phyloP scores from a whole-genome alignment of 2,329 filamentous ascomycete species.

The Graphilbum sp. region DNA sequence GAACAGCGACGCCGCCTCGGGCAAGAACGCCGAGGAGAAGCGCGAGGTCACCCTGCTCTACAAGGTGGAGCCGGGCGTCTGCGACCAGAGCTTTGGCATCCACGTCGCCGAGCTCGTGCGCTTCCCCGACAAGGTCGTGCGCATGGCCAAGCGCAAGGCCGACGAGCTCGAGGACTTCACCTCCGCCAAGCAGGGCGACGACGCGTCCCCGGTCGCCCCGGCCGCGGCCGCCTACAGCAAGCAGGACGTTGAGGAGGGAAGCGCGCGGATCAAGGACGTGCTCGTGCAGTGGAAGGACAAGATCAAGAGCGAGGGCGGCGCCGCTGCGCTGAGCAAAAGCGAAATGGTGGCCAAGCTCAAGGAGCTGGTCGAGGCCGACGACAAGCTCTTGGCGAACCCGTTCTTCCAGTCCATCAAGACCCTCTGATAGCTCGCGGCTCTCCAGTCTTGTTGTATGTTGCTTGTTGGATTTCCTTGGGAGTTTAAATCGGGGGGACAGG shows the following conservation, averaged over 20 bases:
- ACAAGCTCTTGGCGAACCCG: slow-evolving; percentile 44
- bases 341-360: slow-evolving; percentile 67
- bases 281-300: slow-evolving; percentile 76
- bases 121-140: slow-evolving; percentile 92
- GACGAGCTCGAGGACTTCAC: slow-evolving; percentile 96
- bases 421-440: slow-evolving; percentile 18
- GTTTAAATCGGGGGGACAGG: no score
- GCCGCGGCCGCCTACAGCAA: slow-evolving; percentile 40
- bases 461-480: no score
- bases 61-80: slow-evolving; percentile 89
- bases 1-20: slow-evolving; percentile 17
- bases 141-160: slow-evolving; percentile 98
- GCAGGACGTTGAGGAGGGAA: slow-evolving; percentile 81
- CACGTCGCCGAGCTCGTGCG: slow-evolving; percentile 94
- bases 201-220: background rate
- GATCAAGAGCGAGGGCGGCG: slow-evolving; percentile 24
- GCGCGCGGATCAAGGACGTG: slow-evolving; percentile 66
- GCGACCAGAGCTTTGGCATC: slow-evolving; percentile 95
- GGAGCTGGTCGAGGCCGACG: slow-evolving; percentile 60
- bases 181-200: slow-evolving; percentile 44
- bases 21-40: slow-evolving; percentile 27
- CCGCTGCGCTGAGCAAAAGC: slow-evolving; percentile 44
- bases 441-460: no score
- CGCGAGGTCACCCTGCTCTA: slow-evolving; percentile 90
- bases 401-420: slow-evolving; percentile 54